phyloP scores from a whole-genome alignment of 2,329 filamentous ascomycete species.

The Microascus cirrosus region DNA sequence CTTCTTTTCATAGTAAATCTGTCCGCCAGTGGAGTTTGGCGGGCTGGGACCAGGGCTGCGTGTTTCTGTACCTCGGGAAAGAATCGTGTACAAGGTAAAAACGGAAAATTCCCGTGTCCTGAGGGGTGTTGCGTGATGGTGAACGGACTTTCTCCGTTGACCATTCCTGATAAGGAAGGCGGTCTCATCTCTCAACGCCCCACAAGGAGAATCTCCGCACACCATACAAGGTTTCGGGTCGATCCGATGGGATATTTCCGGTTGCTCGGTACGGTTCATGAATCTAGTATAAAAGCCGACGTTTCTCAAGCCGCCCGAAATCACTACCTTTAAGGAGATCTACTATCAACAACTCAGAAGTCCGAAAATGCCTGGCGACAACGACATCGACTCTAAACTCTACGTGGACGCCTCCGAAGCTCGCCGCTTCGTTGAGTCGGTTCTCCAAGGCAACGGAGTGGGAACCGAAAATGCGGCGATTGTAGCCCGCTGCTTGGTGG shows the following conservation, averaged over 20 bases:
- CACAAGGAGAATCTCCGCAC: neutral
- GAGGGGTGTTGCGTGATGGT: neutral
- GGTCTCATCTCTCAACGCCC: neutral
- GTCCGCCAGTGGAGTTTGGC: neutral
- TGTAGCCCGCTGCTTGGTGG: constrained; percentile 57
- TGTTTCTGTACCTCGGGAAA: neutral
- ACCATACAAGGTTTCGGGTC: neutral
- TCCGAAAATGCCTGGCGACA: neutral
- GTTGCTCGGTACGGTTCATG: neutral
- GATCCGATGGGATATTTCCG: neutral
- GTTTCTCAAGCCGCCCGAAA: neutral
- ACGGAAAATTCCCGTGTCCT: neutral
- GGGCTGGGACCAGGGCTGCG: neutral
- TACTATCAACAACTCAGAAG: neutral
- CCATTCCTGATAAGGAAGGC: neutral
- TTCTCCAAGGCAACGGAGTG: constrained; percentile 53
- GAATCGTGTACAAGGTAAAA: neutral
- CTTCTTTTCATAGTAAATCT: neutral
- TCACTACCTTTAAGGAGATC: neutral
- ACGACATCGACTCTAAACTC: constrained; percentile 10
- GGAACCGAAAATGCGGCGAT: constrained; percentile 44
- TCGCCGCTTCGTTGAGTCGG: constrained; percentile 33
- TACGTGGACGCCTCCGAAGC: constrained; percentile 28
- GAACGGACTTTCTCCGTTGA: neutral
- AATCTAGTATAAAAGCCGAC: no score